Percentiles rank a stretch among this genome's conserved stretches.
phyloP scores from a whole-genome alignment of 2,329 filamentous ascomycete genomes.

The Neospermospora avenae region DNA sequence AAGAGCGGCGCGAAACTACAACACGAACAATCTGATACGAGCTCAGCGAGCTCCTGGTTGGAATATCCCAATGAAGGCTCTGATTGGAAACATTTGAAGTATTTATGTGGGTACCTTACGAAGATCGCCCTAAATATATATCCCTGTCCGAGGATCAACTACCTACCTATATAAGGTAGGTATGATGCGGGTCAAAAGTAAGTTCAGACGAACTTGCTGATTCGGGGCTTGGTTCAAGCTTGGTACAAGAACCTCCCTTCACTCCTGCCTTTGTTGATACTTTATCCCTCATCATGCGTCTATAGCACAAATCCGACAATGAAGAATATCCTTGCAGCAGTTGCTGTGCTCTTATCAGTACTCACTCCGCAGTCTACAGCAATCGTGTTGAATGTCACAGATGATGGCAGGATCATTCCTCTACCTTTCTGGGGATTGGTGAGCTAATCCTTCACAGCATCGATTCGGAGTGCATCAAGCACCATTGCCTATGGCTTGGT shows the following conservation, averaged over 20 bases:
- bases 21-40: slow-evolving; percentile 4
- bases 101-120: slow-evolving; percentile 13
- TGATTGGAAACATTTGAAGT: slow-evolving; percentile 12
- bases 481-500: slow-evolving; percentile 59
- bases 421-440: background rate
- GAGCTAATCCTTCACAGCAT: slow-evolving; percentile 43
- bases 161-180: too few species aligned
- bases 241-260: background rate
- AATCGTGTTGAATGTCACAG: slow-evolving; percentile 20
- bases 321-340: slow-evolving; percentile 4
- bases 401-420: slow-evolving; percentile 12
- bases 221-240: background rate
- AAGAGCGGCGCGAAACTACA: slow-evolving; percentile 9
- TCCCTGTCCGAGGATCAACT: slow-evolving; percentile 7
- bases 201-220: too few species aligned
- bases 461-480: slow-evolving; percentile 58
- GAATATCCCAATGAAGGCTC: background rate
- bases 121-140: slow-evolving; percentile 2
- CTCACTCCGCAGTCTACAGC: slow-evolving; percentile 10
- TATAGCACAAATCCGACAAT: slow-evolving; percentile 14
- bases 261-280: background rate
- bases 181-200: slow-evolving; percentile 1
- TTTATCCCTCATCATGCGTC: slow-evolving; percentile 3
- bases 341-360: slow-evolving; percentile 13
- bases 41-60: background rate